Percentiles rank a stretch among this genome's conserved stretches.
These are phyloP conservation scores for Beauveria medogensis DNA, from an alignment of 2,329 filamentous ascomycete genomes.

Conservation along the genomic window DNA sequence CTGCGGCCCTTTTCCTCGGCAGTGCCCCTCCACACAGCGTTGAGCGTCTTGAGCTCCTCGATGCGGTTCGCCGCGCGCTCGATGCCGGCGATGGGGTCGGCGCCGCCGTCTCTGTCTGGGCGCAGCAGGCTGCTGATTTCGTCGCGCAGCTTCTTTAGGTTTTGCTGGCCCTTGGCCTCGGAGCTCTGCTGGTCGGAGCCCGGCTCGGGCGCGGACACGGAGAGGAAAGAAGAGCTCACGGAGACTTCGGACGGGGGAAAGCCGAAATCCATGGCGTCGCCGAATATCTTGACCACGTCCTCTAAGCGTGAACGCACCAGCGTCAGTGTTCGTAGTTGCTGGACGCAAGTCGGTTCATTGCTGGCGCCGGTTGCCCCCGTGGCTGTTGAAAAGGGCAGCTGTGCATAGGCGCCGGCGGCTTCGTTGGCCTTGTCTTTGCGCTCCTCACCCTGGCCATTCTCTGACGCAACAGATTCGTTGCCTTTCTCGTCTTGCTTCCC, in stretches of 20 bases:
- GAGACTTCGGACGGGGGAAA: slow-evolving; percentile 83
- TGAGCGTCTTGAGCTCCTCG: slow-evolving; percentile 67
- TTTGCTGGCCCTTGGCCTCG: slow-evolving; percentile 80
- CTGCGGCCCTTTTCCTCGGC: slow-evolving; percentile 81
- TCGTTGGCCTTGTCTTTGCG: slow-evolving; percentile 11
- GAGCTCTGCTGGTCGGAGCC: slow-evolving; percentile 56
- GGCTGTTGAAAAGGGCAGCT: background rate
- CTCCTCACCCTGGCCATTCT: background rate
- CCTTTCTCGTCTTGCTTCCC: slow-evolving; percentile 12
- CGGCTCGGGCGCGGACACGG: slow-evolving; percentile 77
- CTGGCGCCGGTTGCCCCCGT: slow-evolving; percentile 13
- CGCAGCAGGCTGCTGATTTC: slow-evolving; percentile 65
- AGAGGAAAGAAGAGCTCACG: slow-evolving; percentile 77
- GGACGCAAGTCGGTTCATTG: slow-evolving; percentile 59
- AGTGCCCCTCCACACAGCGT: slow-evolving; percentile 87
- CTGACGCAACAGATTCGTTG: slow-evolving; percentile 19
- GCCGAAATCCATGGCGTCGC: slow-evolving; percentile 91
- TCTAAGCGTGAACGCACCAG: slow-evolving; percentile 79
- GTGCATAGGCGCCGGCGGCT: background rate
- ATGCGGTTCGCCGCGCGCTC: slow-evolving; percentile 67
- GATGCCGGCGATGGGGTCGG: slow-evolving; percentile 56
- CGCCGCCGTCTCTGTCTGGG: slow-evolving; percentile 25
- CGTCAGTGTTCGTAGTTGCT: slow-evolving; percentile 72
- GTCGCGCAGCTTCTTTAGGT: slow-evolving; percentile 59
- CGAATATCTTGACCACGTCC: slow-evolving; percentile 82